Evolutionary conservation across 495 filamentous ascomycete species (phyloP).

Genomic region (Penicillium fimorum): DNA sequence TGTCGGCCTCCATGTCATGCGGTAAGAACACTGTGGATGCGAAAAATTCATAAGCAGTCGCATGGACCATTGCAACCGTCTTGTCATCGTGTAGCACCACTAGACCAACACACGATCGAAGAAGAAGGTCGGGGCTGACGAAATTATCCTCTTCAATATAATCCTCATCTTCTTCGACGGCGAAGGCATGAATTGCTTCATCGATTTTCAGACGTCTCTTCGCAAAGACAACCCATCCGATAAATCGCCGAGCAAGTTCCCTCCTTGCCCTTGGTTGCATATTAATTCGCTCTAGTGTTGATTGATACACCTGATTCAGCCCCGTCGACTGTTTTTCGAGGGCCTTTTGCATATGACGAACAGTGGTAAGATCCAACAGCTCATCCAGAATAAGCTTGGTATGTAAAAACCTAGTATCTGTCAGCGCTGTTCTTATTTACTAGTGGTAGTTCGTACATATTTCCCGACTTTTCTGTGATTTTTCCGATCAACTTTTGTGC

Average conservation of each 20-base stretch:
- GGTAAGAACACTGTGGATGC: background rate
- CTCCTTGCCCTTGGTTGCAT: background rate
- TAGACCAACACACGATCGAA: background rate
- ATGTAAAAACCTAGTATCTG: background rate
- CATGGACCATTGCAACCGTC: background rate
- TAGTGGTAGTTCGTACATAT: background rate
- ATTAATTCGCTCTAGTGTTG: background rate
- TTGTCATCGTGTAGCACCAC: background rate
- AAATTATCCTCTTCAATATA: background rate
- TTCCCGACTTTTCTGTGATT: background rate
- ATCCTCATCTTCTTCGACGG: background rate
- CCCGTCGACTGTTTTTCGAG: background rate
- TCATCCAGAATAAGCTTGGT: background rate
- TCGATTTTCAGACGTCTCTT: background rate
- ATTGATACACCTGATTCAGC: background rate
- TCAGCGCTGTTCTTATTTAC: background rate
- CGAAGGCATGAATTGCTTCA: background rate
- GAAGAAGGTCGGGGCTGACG: background rate
- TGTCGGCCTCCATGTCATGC: background rate
- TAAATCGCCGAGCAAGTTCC: background rate
- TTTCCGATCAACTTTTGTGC: background rate
- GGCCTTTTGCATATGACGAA: background rate
- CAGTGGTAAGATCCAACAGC: background rate
- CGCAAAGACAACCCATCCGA: background rate
- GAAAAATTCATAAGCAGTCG: background rate